These are phyloP conservation scores for Iris macrosiphon DNA, from an alignment of 106 monocot species.

Conservation along the genomic window DNA sequence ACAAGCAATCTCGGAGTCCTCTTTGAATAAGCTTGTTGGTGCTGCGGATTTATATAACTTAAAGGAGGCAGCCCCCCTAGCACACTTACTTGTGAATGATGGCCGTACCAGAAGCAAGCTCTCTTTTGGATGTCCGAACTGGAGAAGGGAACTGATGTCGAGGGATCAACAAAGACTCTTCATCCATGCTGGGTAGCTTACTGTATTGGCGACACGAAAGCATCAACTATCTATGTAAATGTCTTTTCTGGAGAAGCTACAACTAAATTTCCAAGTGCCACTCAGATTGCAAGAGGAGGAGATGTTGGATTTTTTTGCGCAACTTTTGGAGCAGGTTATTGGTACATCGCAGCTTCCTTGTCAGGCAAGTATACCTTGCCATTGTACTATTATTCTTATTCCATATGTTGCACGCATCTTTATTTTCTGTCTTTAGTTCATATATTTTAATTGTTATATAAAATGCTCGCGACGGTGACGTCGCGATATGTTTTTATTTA, in stretches of 20 bases:
- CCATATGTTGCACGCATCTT: too few species aligned
- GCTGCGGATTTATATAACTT: conserved; percentile 53
- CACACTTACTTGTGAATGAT: conserved; percentile 45
- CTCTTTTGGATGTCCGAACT: conserved; percentile 84
- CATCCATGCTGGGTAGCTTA: conserved; percentile 92
- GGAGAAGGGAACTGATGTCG: conserved; percentile 67
- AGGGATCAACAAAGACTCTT: conserved; percentile 52
- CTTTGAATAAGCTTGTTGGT: conserved; percentile 87
- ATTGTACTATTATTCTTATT: too few species aligned
- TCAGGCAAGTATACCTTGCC: too few species aligned
- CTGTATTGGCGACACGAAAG: conserved; percentile 71
- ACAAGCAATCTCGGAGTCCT: conserved; percentile 66
- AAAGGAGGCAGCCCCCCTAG: conserved; percentile 68
- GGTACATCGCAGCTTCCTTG: too few species aligned
- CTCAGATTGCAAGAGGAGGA: conserved; percentile 70
- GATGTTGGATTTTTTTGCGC: too few species aligned
- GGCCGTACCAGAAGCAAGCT: conserved; percentile 83
- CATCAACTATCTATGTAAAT: conserved; percentile 69
- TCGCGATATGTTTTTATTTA: too few species aligned
- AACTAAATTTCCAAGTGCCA: conserved; percentile 68
- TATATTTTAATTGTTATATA: too few species aligned
- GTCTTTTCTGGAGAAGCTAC: conserved; percentile 84
- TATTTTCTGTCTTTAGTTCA: too few species aligned
- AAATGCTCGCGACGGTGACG: too few species aligned
- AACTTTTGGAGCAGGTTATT: too few species aligned